Base-by-base conservation (phyloP, 169 alveolate species). In the Perkinsus olseni region DNA sequence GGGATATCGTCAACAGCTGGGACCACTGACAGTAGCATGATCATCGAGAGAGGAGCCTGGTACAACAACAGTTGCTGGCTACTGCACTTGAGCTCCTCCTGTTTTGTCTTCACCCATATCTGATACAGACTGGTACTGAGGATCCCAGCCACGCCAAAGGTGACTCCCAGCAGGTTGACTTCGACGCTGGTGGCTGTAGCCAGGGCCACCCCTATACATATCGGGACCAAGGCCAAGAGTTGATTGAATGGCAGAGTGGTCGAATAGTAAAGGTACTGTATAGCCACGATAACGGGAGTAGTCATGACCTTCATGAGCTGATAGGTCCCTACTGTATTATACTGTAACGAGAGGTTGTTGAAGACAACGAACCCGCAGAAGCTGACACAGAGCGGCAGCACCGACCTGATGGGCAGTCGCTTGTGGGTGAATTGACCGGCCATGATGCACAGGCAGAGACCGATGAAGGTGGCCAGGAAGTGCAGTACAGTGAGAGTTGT, bases 281-380 rank as follows among this genome's bases (percentile, higher is more conserved):
- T 39, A 39, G 39, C 91, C n/a, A 92, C 91, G 28, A 92, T 38
- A 0, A 48, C 82, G 4, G 93, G 93, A 45, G 93, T 92, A 36
- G 74, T 92, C 74, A 92, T 28, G 38, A 92, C 93, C 39, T 92
- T 92, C 74, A 74, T 39, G 45, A 92, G 74, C 91, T 92, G 93
- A 40, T 92, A 92, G 50, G 74, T 51, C 10, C 93, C 93, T 24
- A 92, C 93, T 1, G 93, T 62, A 48, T 92, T 92, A 39, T 62
- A 92, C 93, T 92, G 93, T 37, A 92, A 37, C 21, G 91, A 39
- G 48, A 92, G 93, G 74, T 92, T 92, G 74, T 92, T 92, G 91
- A 92, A 92, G 21, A 92, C 93, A 10, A 92, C 93, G 36, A 92
- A 92, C 74, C 93, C 93, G 39, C 93, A 92, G 38, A 92, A 92